These are phyloP conservation scores for Tubosaeta sp. DNA, from an alignment of 768 basidiomycete genomes.

Conservation along the genomic window DNA sequence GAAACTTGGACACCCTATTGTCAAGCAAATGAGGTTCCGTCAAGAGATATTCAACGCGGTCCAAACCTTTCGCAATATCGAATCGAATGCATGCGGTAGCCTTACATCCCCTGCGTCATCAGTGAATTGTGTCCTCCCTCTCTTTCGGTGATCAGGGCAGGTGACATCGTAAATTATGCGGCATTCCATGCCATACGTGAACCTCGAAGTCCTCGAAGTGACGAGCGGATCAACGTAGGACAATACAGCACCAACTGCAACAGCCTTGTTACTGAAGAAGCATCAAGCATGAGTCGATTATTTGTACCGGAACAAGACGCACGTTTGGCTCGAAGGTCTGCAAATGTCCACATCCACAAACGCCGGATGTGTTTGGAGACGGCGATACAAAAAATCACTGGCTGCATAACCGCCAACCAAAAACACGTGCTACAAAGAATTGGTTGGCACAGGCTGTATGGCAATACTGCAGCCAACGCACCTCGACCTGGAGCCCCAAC, in stretches of 20 bases:
- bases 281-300: constrained; percentile 8
- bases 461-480: background rate
- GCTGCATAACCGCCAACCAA: constrained; percentile 52
- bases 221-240: constrained; percentile 47
- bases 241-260: too few relatives aligned
- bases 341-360: constrained; percentile 37
- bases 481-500: too few relatives aligned
- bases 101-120: constrained; percentile 24
- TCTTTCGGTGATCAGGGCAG: constrained; percentile 34
- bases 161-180: constrained; percentile 21
- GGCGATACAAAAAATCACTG: constrained; percentile 45
- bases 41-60: background rate
- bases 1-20: constrained; percentile 12
- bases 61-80: constrained; percentile 33
- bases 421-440: constrained; percentile 31
- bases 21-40: background rate
- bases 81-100: constrained; percentile 33
- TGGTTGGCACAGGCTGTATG: background rate
- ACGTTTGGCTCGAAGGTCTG: constrained; percentile 50
- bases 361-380: constrained; percentile 31
- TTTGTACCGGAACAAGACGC: constrained; percentile 11
- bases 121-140: constrained; percentile 21
- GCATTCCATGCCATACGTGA: constrained; percentile 37
- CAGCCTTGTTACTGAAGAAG: constrained; percentile 38
- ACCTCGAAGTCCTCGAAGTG: constrained; percentile 38